These are phyloP conservation scores for Reutealis trisperma DNA, from an alignment of 345 rosid genomes.

Conservation along the genomic window DNA sequence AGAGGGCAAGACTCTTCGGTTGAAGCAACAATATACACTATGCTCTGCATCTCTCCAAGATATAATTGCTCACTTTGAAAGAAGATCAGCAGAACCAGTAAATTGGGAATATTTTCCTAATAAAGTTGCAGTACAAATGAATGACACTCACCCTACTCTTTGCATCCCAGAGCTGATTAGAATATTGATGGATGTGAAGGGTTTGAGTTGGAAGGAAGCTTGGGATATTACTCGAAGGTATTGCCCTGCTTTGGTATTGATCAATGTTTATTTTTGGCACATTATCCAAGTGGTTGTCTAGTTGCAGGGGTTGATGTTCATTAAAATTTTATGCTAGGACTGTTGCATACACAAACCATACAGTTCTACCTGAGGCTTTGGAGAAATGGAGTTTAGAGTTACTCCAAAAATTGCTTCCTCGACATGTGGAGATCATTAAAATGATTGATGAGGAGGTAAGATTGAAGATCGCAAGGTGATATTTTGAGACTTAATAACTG, in stretches of 20 bases:
- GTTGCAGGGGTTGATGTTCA: neutral
- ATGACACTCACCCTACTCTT: slow-evolving; percentile 57
- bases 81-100: slow-evolving; percentile 35
- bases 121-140: slow-evolving; percentile 57
- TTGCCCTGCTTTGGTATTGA: neutral
- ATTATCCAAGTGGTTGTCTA: neutral
- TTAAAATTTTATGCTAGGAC: slow-evolving; percentile 32
- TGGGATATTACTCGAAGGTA: slow-evolving; percentile 52
- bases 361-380: slow-evolving; percentile 54
- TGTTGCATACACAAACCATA: slow-evolving; percentile 55
- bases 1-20: slow-evolving; percentile 52
- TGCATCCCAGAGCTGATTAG: slow-evolving; percentile 56
- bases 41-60: slow-evolving; percentile 58
- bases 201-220: slow-evolving; percentile 54
- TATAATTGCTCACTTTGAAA: slow-evolving; percentile 47
- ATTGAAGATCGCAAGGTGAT: neutral
- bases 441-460: slow-evolving; percentile 51
- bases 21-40: slow-evolving; percentile 58
- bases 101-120: slow-evolving; percentile 49
- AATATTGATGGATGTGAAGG: slow-evolving; percentile 48
- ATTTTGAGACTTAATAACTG: neutral
- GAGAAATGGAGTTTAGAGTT: slow-evolving; percentile 60
- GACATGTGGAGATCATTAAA: slow-evolving; percentile 52
- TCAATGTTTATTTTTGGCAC: neutral
- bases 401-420: slow-evolving; percentile 52